Evolutionary conservation across 78 protist genomes (phyloP), one percentile per base, ranked within the genome.

Genomic region (Polysphondylium violaceum): DNA sequence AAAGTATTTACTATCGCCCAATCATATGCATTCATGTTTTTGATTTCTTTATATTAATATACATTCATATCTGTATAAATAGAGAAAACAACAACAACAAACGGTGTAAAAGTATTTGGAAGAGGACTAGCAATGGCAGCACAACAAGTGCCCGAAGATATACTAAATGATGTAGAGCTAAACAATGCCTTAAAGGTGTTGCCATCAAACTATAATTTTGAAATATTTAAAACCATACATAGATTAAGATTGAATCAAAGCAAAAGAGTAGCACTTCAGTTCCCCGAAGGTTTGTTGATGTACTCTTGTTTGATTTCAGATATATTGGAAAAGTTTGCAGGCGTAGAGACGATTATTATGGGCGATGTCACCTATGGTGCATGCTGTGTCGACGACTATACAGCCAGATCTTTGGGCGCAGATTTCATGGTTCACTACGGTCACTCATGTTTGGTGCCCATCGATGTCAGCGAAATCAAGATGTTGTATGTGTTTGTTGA

Each of bases 351-450:
- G 3, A 79, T 98, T 27, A 79, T 99, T 21, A 88, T 99, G 97
- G 99, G 99, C 31, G 99, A 99, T 51, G 99, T 98, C 4, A 97
- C 99, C 11, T 98, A 98, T 74, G 99, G 99, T 31, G 98, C 99
- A 5, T 99, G 99, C 93, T 98, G 99, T 75, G 97, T 98, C 51
- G 99, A 98, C 25, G 99, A 98, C 72, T 95, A 81, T 40, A 78
- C 99, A 0, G 99, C 99, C 0, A 3, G 63, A 0, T 97, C 99
- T 14, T 75, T 98, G n/a, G 99, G 98, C 19, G 95, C 96, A 0
- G 98, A 95, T 59, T 86, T 99, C 1, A 74, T 99, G 64, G 98
- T 99, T 35, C 99, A 99, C 74, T 99, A 98, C 65, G 99, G 99
- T 17, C 99, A 99, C 86, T 87, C 97, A 73, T 99, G 99, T 69